Percentiles rank a stretch among this genome's conserved stretches.
phyloP scores from a whole-genome alignment of 176 grass and related monocot genomes.

The Phoenix roebelenii region DNA sequence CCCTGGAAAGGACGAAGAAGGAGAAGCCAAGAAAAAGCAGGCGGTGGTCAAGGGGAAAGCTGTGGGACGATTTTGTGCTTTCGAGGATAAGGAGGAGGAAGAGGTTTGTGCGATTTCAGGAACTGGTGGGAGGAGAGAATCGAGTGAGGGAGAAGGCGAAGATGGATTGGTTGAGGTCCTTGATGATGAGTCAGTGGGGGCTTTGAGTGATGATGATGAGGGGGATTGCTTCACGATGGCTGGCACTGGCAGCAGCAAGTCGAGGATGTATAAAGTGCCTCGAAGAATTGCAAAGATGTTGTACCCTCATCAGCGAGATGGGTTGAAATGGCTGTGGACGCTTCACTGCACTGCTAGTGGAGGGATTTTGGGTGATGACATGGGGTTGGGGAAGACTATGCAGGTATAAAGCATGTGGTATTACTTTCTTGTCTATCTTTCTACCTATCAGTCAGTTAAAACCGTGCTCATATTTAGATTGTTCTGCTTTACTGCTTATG shows the following conservation, averaged over 20 bases:
- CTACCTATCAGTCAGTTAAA: too few relatives aligned
- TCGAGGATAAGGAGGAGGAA: constrained; percentile 12
- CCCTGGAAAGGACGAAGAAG: constrained; percentile 1
- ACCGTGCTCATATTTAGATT: too few relatives aligned
- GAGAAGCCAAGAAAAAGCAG: constrained; percentile 3
- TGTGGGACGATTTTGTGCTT: constrained; percentile 7
- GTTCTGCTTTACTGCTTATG: too few relatives aligned
- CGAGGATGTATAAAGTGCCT: constrained; percentile 34
- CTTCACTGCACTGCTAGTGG: constrained; percentile 56
- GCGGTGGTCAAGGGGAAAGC: not conserved
- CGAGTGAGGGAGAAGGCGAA: constrained; percentile 10
- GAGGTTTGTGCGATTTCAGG: constrained; percentile 5
- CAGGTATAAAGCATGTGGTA: constrained; percentile 32
- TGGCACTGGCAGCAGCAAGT: constrained; percentile 27
- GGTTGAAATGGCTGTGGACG: constrained; percentile 73
- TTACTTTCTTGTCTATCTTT: not conserved
- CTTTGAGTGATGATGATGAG: constrained; percentile 20
- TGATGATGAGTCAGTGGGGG: not conserved
- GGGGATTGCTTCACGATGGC: constrained; percentile 46
- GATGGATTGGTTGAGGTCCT: constrained; percentile 11
- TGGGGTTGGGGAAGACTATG: constrained; percentile 97
- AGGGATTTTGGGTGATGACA: constrained; percentile 90
- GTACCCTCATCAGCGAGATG: constrained; percentile 61
- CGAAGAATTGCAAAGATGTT: constrained; percentile 48
- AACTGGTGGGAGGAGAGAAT: not conserved